Percentiles rank a stretch among this genome's conserved stretches.
Evolutionary conservation across 1,284 basidiomycete species (phyloP).

Genomic region (Pseudozyma tsukubaensis): DNA sequence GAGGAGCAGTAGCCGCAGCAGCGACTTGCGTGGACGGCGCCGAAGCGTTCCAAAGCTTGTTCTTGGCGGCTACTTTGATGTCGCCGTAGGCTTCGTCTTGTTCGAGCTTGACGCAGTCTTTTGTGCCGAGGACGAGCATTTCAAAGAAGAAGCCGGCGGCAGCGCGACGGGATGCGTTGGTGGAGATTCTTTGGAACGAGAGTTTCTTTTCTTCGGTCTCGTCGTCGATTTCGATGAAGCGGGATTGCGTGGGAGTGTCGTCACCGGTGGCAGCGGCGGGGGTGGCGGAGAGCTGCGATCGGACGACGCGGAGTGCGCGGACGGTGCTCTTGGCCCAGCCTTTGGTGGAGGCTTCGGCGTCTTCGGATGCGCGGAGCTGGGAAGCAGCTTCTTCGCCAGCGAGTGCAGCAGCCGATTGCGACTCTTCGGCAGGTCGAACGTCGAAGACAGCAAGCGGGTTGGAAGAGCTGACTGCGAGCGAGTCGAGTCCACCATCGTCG

Average conservation of each 20-base stretch:
- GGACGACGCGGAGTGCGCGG: slow-evolving; percentile 85
- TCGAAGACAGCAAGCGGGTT: slow-evolving; percentile 88
- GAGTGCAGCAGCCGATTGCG: slow-evolving; percentile 65
- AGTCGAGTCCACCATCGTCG: slow-evolving; percentile 73
- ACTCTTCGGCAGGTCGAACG: slow-evolving; percentile 70
- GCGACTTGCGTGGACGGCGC: slow-evolving; percentile 21
- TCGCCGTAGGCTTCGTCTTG: slow-evolving; percentile 81
- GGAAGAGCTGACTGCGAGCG: slow-evolving; percentile 76
- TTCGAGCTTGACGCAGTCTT: slow-evolving; percentile 84
- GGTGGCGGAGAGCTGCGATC: slow-evolving; percentile 76
- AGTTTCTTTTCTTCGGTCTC: slow-evolving; percentile 71
- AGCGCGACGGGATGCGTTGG: slow-evolving; percentile 87
- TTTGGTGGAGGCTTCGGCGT: slow-evolving; percentile 71
- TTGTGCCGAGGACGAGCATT: slow-evolving; percentile 89
- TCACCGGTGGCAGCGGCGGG: slow-evolving; percentile 2
- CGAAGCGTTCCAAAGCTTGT: slow-evolving; percentile 74
- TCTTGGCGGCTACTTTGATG: slow-evolving; percentile 84
- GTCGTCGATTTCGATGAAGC: slow-evolving; percentile 33
- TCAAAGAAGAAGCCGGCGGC: slow-evolving; percentile 98
- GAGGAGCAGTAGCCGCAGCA: not conserved
- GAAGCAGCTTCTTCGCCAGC: slow-evolving; percentile 69
- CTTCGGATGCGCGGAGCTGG: slow-evolving; percentile 69
- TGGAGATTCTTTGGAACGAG: slow-evolving; percentile 79
- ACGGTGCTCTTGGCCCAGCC: slow-evolving; percentile 88
- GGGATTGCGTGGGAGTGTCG: slow-evolving; percentile 30